Base-by-base conservation (phyloP, 352 stramenopile genomes). In the Pythium utonaiense region DNA sequence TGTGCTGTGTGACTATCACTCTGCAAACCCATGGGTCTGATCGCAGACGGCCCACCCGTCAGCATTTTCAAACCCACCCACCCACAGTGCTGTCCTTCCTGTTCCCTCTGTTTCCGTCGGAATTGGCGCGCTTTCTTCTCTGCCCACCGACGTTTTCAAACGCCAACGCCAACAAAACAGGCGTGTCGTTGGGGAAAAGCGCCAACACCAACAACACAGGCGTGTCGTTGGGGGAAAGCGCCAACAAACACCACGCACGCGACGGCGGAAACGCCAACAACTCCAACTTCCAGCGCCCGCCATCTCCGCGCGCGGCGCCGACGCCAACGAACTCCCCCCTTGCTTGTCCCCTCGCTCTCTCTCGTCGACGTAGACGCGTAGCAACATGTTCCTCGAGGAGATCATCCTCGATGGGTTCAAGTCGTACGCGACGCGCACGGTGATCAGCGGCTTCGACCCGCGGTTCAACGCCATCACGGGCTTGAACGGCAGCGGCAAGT, bases 391-490 rank as follows among this genome's bases (percentile, higher is more conserved):
- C 74, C 98, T 99, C 69, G 93, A 99, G 74, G 95, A 99, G 84
- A 98, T 99, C 69, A 98, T 99, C 60, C 90, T 99, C 63, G 98
- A 99, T 74, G 98, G 98, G 13, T 99, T 99, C 88, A 99, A 99
- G 88, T 99, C 95, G 67, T 99, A 99, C 80, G 97, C 98, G 59
- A 98, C 93, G 70, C 88, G 96, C 62, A 99, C 97, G 28, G 96
- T 99, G 19, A 92, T 99, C 66, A 97, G 95, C 53, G 97, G 97
- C 40, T 99, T 99, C 70, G 98, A 99, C 74, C 89, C 90, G 41
- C 91, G 98, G 65, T 99, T 99, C 78, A 99, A 99, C 72, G 98
- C 98, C 56, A 99, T 99, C 71, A 99, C 97, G 53, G 98, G 98
- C 7, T 83, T 99, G 47, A 99, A 99, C 72, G 98, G 98, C 34